A percentile compares a stretch with the other conserved stretches of the same genome.
These are phyloP conservation scores for Yamadazyma atmosphaerica DNA, from an alignment of 1,139 yeast genomes.

Conservation along the genomic window DNA sequence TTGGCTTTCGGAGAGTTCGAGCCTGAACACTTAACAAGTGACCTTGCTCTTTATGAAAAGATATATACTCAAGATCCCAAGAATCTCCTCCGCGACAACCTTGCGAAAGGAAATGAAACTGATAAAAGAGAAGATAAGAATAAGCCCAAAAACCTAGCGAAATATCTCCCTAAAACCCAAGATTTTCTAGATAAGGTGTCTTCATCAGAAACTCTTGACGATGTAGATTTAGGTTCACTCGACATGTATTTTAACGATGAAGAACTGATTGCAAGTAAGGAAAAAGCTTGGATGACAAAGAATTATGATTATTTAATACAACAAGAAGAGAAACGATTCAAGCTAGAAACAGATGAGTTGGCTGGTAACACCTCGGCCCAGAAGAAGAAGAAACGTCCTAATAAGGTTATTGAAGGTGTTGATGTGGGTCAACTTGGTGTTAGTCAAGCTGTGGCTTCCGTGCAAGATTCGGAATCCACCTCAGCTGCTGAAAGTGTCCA, in stretches of 20 bases:
- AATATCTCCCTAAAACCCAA: slow-evolving; percentile 54
- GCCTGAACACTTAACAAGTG: not conserved
- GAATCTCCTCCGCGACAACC: not conserved
- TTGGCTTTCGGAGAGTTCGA: not conserved
- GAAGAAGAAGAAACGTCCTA: slow-evolving; percentile 39
- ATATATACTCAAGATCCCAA: slow-evolving; percentile 1
- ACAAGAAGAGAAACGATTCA: slow-evolving; percentile 81
- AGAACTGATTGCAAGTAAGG: slow-evolving; percentile 59
- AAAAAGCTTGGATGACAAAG: slow-evolving; percentile 86
- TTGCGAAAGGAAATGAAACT: slow-evolving; percentile 2
- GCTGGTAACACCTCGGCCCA: slow-evolving; percentile 68
- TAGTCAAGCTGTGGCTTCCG: slow-evolving; percentile 34
- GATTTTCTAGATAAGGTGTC: slow-evolving; percentile 53
- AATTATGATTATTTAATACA: slow-evolving; percentile 84
- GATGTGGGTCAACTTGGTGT: slow-evolving; percentile 20
- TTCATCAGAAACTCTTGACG: slow-evolving; percentile 58
- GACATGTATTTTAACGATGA: slow-evolving; percentile 70
- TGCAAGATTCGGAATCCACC: slow-evolving; percentile 34
- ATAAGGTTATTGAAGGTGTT: slow-evolving; percentile 19
- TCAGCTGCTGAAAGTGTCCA: slow-evolving; percentile 19
- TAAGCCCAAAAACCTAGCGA: slow-evolving; percentile 55
- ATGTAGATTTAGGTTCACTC: slow-evolving; percentile 68
- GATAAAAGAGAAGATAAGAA: slow-evolving; percentile 30
- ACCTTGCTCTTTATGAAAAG: slow-evolving; percentile 1
- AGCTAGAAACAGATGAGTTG: slow-evolving; percentile 81